A percentile compares a stretch with the other conserved stretches of the same genome.
phyloP scores from a whole-genome alignment of 352 stramenopile genomes.

The Plasmopara viticola region DNA sequence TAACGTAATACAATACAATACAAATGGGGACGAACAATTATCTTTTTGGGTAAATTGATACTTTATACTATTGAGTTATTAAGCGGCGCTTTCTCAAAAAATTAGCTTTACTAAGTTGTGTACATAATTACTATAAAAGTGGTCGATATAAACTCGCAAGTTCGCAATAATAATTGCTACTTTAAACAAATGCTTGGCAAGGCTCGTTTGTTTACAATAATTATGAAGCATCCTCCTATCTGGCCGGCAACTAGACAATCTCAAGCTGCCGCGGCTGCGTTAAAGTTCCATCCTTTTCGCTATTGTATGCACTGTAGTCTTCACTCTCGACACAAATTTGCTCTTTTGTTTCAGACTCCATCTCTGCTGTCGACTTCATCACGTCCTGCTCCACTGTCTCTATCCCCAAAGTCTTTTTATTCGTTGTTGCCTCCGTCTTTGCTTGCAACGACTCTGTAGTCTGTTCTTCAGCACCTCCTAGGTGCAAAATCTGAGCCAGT shows the following conservation, averaged over 20 bases:
- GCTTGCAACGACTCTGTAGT: neutral
- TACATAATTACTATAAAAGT: too few relatives aligned
- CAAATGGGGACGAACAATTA: too few relatives aligned
- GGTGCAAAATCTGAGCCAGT: constrained; percentile 64
- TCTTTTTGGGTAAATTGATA: too few relatives aligned
- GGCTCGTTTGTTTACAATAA: constrained; percentile 27
- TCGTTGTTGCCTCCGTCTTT: neutral
- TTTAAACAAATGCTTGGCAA: constrained; percentile 3
- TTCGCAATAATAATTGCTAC: constrained; percentile 9
- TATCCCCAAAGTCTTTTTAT: neutral
- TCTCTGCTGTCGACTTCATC: neutral
- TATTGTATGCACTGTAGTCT: neutral
- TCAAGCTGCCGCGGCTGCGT: constrained; percentile 19
- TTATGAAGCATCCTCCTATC: constrained; percentile 11
- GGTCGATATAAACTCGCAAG: neutral
- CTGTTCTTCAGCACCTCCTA: constrained; percentile 31
- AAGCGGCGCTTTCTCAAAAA: too few relatives aligned
- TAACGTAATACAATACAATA: too few relatives aligned
- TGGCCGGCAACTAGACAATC: constrained; percentile 10
- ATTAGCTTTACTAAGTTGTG: too few relatives aligned
- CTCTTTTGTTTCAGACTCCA: neutral
- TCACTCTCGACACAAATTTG: neutral
- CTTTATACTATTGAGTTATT: too few relatives aligned
- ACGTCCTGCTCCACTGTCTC: neutral
- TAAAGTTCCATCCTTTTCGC: constrained; percentile 8